Percentiles rank a stretch among this genome's conserved stretches.
Conservation (phyloP, 495 filamentous ascomycete species). For the Neurospora pannonica region DNA sequence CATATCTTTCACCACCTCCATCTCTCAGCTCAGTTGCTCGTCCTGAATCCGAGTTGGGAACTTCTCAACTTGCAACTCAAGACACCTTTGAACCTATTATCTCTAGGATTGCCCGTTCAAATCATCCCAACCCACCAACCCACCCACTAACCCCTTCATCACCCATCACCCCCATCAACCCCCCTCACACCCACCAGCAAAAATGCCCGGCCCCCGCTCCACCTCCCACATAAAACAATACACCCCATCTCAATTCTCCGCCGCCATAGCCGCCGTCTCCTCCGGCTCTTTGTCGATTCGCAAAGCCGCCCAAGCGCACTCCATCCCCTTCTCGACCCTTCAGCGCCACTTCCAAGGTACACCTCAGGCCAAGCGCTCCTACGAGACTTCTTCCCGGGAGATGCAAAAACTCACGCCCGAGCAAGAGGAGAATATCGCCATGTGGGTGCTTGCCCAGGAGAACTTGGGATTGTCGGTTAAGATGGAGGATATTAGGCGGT, state of each 20-base stretch:
- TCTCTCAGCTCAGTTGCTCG: background rate
- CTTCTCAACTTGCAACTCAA: background rate
- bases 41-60: background rate
- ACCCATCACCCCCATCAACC: background rate
- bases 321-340: background rate
- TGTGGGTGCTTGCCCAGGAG: conserved; percentile 31
- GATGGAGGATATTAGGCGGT: conserved; percentile 23
- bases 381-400: background rate
- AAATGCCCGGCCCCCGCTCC: background rate
- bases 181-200: background rate
- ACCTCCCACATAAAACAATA: background rate
- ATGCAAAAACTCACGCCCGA: background rate
- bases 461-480: conserved; percentile 35
- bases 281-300: background rate
- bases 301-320: background rate
- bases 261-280: background rate
- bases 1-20: background rate
- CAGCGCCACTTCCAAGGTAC: background rate
- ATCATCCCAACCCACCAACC: background rate
- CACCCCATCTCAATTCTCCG: background rate
- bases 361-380: background rate
- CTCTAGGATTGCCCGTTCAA: background rate
- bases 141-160: background rate
- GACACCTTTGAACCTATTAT: background rate
- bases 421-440: background rate